Evolutionary conservation across 2,329 filamentous ascomycete species (phyloP), one percentile per base, ranked within the genome.

Genomic region (Calonectria pteridis): DNA sequence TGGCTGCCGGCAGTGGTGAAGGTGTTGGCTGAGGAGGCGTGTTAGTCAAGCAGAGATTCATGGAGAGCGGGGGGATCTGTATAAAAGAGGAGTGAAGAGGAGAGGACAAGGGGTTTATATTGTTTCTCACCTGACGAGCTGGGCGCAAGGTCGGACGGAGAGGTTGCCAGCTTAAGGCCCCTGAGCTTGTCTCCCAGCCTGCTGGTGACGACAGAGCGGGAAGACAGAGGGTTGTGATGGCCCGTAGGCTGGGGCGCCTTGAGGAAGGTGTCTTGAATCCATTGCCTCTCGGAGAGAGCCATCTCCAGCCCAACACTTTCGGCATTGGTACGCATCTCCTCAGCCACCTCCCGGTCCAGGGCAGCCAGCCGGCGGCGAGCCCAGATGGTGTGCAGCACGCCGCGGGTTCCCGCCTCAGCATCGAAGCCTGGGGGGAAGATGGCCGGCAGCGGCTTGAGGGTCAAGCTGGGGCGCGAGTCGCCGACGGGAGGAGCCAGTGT

Each of bases 381-480:
- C 95, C 96, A 98, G 72, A 96, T 92, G 2, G 95, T 98, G 82
- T 98, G 96, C 73, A 98, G 85, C 2, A 98, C 94, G 2, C 95
- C 95, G 75, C 94, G 94, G 79, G 93, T 92, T 9, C 94, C 94
- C 0, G 92, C 90, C 28, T 91, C 93, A 4, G 90, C 89, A 1
- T 94, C 93, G 29, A 98, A 87, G 73, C 93, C 93, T 0, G 93
- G 91, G 0, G 94, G 93, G 81, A 96, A 98, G 77, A 98, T 96
- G 37, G 95, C 95, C 0, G 95, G 95, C 65, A 98, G 87, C 1
- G 95, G 94, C 81, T 96, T 96, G 16, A 95, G 92, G 51, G 90
- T 82, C 26, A 91, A 88, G 81, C 85, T 72, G 74, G 83, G 78
- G 73, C 74, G 83, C 58, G 71, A 80, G 35, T 73, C 58, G 23